phyloP scores from a whole-genome alignment of 1,139 yeast species.

The Candida smagusa region DNA sequence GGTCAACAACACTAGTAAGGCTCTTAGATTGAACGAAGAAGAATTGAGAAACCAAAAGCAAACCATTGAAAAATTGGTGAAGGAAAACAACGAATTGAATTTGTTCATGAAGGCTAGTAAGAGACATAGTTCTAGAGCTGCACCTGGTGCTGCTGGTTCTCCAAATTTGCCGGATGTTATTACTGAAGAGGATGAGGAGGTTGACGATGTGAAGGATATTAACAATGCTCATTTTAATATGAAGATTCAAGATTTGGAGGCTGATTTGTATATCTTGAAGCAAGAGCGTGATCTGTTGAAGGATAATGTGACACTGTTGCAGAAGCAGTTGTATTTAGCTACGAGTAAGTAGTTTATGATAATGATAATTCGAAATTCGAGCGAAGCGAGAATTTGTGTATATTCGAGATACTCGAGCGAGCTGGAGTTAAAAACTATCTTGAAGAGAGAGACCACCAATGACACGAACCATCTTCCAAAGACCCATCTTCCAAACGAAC shows the following conservation, averaged over 20 bases:
- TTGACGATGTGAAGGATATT: constrained; percentile 46
- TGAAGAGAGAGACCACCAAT: neutral
- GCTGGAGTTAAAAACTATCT: neutral
- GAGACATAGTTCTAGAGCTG: constrained; percentile 28
- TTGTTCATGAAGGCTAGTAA: constrained; percentile 45
- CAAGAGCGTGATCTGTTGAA: constrained; percentile 84
- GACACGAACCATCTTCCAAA: no score
- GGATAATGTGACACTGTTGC: constrained; percentile 56
- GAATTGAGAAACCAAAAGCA: constrained; percentile 64
- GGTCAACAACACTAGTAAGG: constrained; percentile 71
- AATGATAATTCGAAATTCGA: neutral
- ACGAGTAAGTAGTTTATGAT: constrained; percentile 5
- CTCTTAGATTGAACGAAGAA: constrained; percentile 67
- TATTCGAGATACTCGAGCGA: no score
- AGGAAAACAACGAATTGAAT: constrained; percentile 69
- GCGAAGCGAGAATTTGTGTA: no score
- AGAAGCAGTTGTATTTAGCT: constrained; percentile 51
- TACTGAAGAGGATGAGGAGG: constrained; percentile 21
- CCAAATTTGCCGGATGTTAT: constrained; percentile 11
- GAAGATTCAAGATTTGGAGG: constrained; percentile 78
- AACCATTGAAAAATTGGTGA: constrained; percentile 51
- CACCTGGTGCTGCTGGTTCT: constrained; percentile 12
- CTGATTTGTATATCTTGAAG: constrained; percentile 74
- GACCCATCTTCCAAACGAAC: no score
- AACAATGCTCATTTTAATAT: constrained; percentile 68